These are phyloP conservation scores for Pythium rhizo-oryzae DNA, from an alignment of 352 stramenopile species.

Conservation along the genomic window DNA sequence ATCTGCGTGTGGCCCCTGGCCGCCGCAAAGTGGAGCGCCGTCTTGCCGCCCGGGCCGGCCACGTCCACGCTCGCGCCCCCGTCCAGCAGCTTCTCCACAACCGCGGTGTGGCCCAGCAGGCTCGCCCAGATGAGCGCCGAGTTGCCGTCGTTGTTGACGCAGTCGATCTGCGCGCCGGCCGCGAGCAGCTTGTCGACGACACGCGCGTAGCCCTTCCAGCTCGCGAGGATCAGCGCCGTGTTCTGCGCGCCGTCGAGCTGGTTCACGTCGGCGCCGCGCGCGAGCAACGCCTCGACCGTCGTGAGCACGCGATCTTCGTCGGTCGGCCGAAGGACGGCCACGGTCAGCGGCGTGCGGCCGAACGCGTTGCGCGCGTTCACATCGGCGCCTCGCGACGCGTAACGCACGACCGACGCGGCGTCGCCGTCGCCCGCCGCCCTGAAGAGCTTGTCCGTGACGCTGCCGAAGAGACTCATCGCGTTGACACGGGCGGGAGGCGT, in stretches of 20 bases:
- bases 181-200: slow-evolving; percentile 17
- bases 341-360: slow-evolving; percentile 17
- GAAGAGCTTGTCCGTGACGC: slow-evolving; percentile 17
- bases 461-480: slow-evolving; percentile 17
- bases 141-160: slow-evolving; percentile 13
- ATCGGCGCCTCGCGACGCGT: slow-evolving; percentile 4
- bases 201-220: slow-evolving; percentile 11
- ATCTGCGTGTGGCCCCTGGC: slow-evolving; percentile 11
- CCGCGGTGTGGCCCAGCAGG: slow-evolving; percentile 5
- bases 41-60: slow-evolving; percentile 12
- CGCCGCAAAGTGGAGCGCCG: slow-evolving; percentile 11
- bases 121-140: slow-evolving; percentile 6
- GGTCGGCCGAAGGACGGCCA: slow-evolving; percentile 1
- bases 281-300: slow-evolving; percentile 6
- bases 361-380: slow-evolving; percentile 17
- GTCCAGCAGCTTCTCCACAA: slow-evolving; percentile 10
- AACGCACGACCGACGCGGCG: slow-evolving; percentile 2
- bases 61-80: slow-evolving; percentile 1
- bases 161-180: neutral
- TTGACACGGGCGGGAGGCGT: too few relatives aligned
- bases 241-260: slow-evolving; percentile 3
- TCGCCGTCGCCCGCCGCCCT: slow-evolving; percentile 12
- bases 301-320: slow-evolving; percentile 1
- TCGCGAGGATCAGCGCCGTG: slow-evolving; percentile 16
- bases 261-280: slow-evolving; percentile 10